Percentiles rank a stretch among this genome's conserved stretches.
phyloP scores from a whole-genome alignment of 371 early-diverging fungal genomes.

The Caulochytrium protostelioides region DNA sequence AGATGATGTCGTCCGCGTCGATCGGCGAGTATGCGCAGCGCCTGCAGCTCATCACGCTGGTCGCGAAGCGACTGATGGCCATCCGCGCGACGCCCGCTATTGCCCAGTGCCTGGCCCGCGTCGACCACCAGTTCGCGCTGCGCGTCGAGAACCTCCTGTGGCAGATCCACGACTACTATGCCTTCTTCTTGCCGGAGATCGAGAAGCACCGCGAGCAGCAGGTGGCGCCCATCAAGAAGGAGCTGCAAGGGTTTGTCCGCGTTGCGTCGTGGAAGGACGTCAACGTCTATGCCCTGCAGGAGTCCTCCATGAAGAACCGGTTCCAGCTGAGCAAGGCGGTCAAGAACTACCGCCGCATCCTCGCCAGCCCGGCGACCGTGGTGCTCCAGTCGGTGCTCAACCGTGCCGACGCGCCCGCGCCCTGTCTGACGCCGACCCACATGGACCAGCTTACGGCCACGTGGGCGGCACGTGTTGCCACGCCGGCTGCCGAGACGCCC shows the following conservation, averaged over 20 bases:
- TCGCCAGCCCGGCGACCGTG: no score
- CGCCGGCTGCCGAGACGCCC: no score
- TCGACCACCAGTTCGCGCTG: no score
- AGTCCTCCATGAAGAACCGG: slow-evolving; percentile 60
- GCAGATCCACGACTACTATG: slow-evolving; percentile 42
- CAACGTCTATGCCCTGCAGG: slow-evolving; percentile 75
- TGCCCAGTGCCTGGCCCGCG: not conserved
- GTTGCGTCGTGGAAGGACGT: slow-evolving; percentile 93
- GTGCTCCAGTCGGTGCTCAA: no score
- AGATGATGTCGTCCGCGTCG: no score
- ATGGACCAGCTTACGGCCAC: no score
- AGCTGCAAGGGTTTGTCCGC: slow-evolving; percentile 76
- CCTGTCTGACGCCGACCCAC: no score
- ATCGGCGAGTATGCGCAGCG: no score
- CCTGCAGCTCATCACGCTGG: slow-evolving; percentile 3
- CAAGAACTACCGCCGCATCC: slow-evolving; percentile 43
- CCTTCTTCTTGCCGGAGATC: slow-evolving; percentile 41
- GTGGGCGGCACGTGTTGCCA: no score
- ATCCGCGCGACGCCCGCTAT: not conserved
- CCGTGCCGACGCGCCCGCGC: no score
- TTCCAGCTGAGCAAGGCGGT: slow-evolving; percentile 24
- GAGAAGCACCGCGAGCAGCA: slow-evolving; percentile 27
- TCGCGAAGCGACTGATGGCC: slow-evolving; percentile 5
- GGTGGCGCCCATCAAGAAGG: slow-evolving; percentile 59
- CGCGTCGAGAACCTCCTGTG: slow-evolving; percentile 2